Percentiles rank a stretch among this genome's conserved stretches.
Conservation (phyloP, 2,329 filamentous ascomycete genomes). For the Ascochyta pisi region DNA sequence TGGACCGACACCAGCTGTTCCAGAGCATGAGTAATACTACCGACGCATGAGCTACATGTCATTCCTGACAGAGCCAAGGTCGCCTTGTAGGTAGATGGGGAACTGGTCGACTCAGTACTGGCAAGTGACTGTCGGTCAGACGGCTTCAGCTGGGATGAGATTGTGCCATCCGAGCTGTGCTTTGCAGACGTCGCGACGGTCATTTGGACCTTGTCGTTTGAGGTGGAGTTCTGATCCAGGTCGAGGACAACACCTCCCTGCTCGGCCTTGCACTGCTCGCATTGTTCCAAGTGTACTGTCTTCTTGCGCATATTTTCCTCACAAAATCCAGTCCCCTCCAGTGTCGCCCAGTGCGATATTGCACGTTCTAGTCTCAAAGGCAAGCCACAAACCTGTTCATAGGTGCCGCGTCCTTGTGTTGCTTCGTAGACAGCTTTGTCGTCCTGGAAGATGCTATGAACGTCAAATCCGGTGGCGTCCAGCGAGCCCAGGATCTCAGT, state of each 20-base stretch:
- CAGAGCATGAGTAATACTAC: constrained; percentile 58
- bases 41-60: constrained; percentile 66
- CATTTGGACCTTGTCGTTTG: constrained; percentile 23
- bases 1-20: constrained; percentile 57
- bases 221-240: constrained; percentile 12
- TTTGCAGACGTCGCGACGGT: constrained; percentile 20
- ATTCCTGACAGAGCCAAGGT: constrained; percentile 64
- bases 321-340: constrained; percentile 13
- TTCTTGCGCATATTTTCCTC: constrained; percentile 39
- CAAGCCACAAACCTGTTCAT: constrained; percentile 35
- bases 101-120: constrained; percentile 18
- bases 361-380: constrained; percentile 46
- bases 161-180: constrained; percentile 21
- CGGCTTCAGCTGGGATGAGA: constrained; percentile 17
- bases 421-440: constrained; percentile 21
- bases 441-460: constrained; percentile 57
- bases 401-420: constrained; percentile 22
- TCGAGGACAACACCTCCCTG: constrained; percentile 31
- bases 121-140: constrained; percentile 24
- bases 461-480: constrained; percentile 65
- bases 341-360: constrained; percentile 36
- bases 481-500: constrained; percentile 55
- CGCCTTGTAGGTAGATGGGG: constrained; percentile 37
- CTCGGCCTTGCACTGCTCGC: constrained; percentile 45
- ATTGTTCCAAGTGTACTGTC: constrained; percentile 42